Evolutionary conservation across 495 filamentous ascomycete genomes (phyloP), one percentile per base, ranked within the genome.

Genomic region (Glonium stellatum): DNA sequence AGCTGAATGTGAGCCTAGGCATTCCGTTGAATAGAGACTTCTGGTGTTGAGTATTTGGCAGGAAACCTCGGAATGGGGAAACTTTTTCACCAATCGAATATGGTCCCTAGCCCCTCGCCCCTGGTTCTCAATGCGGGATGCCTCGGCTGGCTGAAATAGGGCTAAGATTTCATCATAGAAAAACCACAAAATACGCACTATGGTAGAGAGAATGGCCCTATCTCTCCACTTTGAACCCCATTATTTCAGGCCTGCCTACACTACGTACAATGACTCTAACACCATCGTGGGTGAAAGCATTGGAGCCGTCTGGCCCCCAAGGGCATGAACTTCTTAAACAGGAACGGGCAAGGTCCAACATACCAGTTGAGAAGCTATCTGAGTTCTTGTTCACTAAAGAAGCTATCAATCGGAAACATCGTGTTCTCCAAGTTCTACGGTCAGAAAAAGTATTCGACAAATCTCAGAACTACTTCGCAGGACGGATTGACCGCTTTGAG

Each of bases 381-480:
- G 75, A 81, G 35, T 80, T 84, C 46, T 76, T 88, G 10, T 82
- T 84, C 67, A 82, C 81, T 6, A 79, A 78, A 65, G 76, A 84
- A 53, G 69, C 74, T 2, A 68, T 87, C 13, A 72, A 80, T 23
- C 74, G 79, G 27, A 81, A 83, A 65, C 63, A 78, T 5, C 69
- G 71, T 9, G 72, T 88, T 9, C 69, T 88, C 12, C 63, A 76
- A 13, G 71, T 86, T 9, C 76, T 88, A 5, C 70, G 82, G 65
- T 60, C 75, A 0, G 82, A 88, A 52, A 78, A 80, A 63, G 79
- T 85, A 48, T 88, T 88, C 61, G 82, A 87, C 69, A 88, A 87
- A 69, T 82, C 80, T 4, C 80, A 84, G 61, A 88, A 87, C 62
- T 84, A 87, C 71, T 82, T 82, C 54, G 72, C 79, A 56, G 84